Conservation (phyloP, 2,329 filamentous ascomycete genomes). For the Colletotrichum camelliae region DNA sequence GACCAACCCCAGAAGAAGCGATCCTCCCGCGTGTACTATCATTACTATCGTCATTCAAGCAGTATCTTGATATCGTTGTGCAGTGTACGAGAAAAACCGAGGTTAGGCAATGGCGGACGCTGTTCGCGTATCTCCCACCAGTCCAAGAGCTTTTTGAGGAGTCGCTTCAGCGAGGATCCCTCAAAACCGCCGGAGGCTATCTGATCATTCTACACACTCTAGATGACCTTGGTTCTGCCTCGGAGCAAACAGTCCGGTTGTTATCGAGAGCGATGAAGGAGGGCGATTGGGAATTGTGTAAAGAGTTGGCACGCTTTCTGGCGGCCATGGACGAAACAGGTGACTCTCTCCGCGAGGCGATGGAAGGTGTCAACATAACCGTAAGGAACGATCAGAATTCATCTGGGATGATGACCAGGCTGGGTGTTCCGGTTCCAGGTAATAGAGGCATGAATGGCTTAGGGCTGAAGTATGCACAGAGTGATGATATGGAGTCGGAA, state of each 20-base stretch:
- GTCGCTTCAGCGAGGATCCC: slow-evolving; percentile 79
- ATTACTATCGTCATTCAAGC: slow-evolving; percentile 73
- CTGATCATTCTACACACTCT: slow-evolving; percentile 91
- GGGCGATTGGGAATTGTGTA: slow-evolving; percentile 94
- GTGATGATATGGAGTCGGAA: slow-evolving; percentile 41
- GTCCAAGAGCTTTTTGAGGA: slow-evolving; percentile 94
- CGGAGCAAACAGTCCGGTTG: slow-evolving; percentile 80
- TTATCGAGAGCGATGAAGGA: slow-evolving; percentile 82
- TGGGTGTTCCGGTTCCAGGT: slow-evolving; percentile 13
- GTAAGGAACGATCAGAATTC: slow-evolving; percentile 26
- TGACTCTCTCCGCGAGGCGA: slow-evolving; percentile 74
- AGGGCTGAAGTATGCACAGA: slow-evolving; percentile 33
- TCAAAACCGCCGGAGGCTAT: slow-evolving; percentile 97
- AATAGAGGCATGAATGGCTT: slow-evolving; percentile 34
- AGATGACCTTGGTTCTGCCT: slow-evolving; percentile 71
- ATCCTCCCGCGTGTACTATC: slow-evolving; percentile 69
- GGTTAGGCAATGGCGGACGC: slow-evolving; percentile 89
- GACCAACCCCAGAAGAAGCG: slow-evolving; percentile 66
- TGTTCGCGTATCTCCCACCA: slow-evolving; percentile 90
- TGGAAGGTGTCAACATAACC: slow-evolving; percentile 63
- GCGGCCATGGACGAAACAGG: slow-evolving; percentile 91
- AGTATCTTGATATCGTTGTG: slow-evolving; percentile 93
- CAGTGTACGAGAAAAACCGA: slow-evolving; percentile 98
- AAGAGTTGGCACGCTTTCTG: slow-evolving; percentile 92
- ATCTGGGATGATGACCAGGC: slow-evolving; percentile 16